phyloP scores from a whole-genome alignment of 2,329 filamentous ascomycete genomes.

The Alternaria angustiovoidea region DNA sequence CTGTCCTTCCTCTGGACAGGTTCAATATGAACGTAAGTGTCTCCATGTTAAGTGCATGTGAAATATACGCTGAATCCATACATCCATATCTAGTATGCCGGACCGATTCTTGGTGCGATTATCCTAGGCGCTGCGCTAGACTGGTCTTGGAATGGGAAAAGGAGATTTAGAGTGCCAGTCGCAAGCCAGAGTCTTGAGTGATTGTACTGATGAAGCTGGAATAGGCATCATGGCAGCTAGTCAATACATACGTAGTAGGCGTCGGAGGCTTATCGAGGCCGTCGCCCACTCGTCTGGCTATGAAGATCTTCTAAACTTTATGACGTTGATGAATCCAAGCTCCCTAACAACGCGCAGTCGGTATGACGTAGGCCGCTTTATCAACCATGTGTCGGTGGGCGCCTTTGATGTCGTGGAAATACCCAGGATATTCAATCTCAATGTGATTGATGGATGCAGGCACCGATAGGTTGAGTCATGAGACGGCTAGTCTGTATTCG shows the following conservation, averaged over 20 bases:
- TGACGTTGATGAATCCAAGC: background rate
- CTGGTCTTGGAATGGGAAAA: slow-evolving; percentile 35
- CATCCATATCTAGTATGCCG: slow-evolving; percentile 24
- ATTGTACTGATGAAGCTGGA: background rate
- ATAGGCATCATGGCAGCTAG: background rate
- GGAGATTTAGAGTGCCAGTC: slow-evolving; percentile 36
- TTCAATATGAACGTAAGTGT: slow-evolving; percentile 29
- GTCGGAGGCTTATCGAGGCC: background rate
- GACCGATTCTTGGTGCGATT: slow-evolving; percentile 31
- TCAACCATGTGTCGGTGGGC: background rate
- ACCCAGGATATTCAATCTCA: background rate
- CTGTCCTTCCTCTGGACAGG: slow-evolving; percentile 25
- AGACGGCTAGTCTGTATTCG: slow-evolving; percentile 2
- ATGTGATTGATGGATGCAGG: slow-evolving; percentile 6
- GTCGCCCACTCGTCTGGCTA: background rate
- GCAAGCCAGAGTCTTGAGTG: background rate
- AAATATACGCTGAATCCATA: no score
- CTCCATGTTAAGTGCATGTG: no score
- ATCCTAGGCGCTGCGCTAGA: slow-evolving; percentile 33
- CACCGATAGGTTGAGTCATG: background rate
- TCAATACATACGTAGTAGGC: background rate
- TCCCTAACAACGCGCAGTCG: background rate
- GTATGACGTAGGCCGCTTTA: background rate
- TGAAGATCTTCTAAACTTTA: background rate
- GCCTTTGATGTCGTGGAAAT: background rate